Conservation (phyloP, 2,329 filamentous ascomycete species). For the Colletotrichum cordylinicola region DNA sequence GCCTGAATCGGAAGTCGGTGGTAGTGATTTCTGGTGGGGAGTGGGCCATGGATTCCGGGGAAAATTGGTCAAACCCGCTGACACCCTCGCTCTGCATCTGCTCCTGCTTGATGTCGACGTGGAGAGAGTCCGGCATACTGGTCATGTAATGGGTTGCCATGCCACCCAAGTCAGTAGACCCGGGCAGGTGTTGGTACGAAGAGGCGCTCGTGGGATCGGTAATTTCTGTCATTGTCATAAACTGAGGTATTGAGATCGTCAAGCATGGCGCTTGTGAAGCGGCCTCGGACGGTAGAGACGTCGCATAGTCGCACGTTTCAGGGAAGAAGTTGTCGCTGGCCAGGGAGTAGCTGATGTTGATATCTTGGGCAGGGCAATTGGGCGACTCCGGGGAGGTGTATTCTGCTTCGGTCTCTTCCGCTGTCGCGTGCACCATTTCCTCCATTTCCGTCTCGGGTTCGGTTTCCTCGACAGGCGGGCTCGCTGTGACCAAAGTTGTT, state of each 20-base stretch:
- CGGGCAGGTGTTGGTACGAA: constrained; percentile 13
- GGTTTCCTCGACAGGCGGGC: not conserved
- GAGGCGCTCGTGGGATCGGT: constrained; percentile 9
- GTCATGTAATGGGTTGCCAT: not conserved
- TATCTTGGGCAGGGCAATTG: constrained; percentile 7
- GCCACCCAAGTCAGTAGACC: not conserved
- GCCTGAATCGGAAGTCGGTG: constrained; percentile 47
- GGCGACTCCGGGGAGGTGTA: constrained; percentile 17
- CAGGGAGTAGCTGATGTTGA: constrained; percentile 2
- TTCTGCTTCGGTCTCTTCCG: constrained; percentile 10
- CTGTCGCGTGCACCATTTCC: not conserved
- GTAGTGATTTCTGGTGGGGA: constrained; percentile 28
- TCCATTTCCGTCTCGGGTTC: not conserved
- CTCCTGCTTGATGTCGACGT: constrained; percentile 25
- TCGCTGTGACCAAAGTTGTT: not conserved
- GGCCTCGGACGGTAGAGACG: not conserved
- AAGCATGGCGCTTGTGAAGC: constrained; percentile 4
- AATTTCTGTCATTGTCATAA: constrained; percentile 2
- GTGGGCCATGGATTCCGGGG: constrained; percentile 33
- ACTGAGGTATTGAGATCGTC: constrained; percentile 21
- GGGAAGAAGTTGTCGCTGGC: constrained; percentile 12
- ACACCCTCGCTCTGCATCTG: constrained; percentile 9
- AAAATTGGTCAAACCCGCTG: constrained; percentile 30
- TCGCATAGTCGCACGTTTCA: constrained; percentile 19
- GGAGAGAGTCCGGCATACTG: not conserved